Evolutionary conservation across 1,284 basidiomycete genomes (phyloP).

Genomic region (Stygiomarasmius scandens): DNA sequence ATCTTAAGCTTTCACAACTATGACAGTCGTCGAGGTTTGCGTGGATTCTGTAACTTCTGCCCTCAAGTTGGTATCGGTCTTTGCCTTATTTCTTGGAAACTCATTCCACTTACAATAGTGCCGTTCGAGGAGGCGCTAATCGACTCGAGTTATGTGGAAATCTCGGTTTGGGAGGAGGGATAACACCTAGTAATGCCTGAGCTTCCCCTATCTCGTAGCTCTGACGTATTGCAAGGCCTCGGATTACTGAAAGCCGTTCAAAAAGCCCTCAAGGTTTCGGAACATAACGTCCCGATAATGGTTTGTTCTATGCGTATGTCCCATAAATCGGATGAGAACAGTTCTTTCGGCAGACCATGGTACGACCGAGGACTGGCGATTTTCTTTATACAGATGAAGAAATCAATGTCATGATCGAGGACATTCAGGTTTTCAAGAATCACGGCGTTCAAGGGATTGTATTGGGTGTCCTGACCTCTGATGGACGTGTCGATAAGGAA

Average conservation of each 20-base stretch:
- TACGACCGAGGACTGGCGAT: constrained; percentile 77
- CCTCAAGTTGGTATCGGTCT: constrained; percentile 47
- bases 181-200: constrained; percentile 60
- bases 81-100: constrained; percentile 11
- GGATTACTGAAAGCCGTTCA: constrained; percentile 66
- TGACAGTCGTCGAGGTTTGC: constrained; percentile 74
- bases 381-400: constrained; percentile 73
- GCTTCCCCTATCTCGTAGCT: neutral
- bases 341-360: constrained; percentile 62
- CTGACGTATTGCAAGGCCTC: constrained; percentile 25
- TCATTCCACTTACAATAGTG: constrained; percentile 43
- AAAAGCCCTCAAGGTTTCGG: constrained; percentile 42
- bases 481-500: constrained; percentile 63
- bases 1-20: no score
- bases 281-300: constrained; percentile 55
- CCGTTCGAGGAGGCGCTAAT: constrained; percentile 67
- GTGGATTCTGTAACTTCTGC: constrained; percentile 80
- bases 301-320: constrained; percentile 36
- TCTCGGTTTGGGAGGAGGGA: constrained; percentile 73
- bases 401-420: constrained; percentile 71
- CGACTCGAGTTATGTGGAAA: constrained; percentile 80
- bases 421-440: constrained; percentile 64
- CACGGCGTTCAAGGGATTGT: constrained; percentile 68
- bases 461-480: constrained; percentile 61
- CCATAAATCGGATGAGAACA: neutral